Percentiles rank a stretch among this genome's conserved stretches.
phyloP scores from a whole-genome alignment of 371 early-diverging fungal genomes.

The Batkoa obscura region DNA sequence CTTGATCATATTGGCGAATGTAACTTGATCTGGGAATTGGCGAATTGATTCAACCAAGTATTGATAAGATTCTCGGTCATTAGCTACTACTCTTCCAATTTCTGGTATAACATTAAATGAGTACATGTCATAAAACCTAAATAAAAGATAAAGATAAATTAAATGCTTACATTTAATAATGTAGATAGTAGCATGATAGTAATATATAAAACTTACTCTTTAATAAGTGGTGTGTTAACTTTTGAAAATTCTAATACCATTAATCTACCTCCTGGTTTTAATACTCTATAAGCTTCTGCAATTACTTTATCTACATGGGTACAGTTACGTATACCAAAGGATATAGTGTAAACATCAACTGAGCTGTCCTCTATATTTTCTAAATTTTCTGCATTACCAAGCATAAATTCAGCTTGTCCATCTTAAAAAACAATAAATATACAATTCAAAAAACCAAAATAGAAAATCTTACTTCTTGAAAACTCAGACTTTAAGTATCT shows the following conservation, averaged over 20 bases:
- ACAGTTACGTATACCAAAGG: constrained; percentile 93
- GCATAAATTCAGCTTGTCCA: constrained; percentile 38
- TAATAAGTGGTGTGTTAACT: constrained; percentile 75
- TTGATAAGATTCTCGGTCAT: constrained; percentile 83
- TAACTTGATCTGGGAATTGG: constrained; percentile 78
- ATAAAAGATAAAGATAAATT: background rate
- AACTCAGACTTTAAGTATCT: constrained; percentile 40
- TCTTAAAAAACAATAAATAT: no score
- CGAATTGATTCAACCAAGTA: constrained; percentile 95
- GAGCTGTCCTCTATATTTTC: constrained; percentile 48
- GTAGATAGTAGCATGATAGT: no score
- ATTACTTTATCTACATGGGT: constrained; percentile 82
- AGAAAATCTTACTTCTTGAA: constrained; percentile 39
- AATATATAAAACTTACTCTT: constrained; percentile 30
- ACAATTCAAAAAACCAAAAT: no score
- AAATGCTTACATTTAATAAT: no score
- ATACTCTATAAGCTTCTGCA: constrained; percentile 75
- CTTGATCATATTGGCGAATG: constrained; percentile 77
- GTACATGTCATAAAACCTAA: constrained; percentile 70
- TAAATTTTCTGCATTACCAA: constrained; percentile 84
- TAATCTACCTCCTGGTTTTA: constrained; percentile 88
- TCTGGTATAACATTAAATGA: constrained; percentile 87
- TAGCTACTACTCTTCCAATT: constrained; percentile 73
- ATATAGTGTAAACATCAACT: constrained; percentile 85
- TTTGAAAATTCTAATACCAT: constrained; percentile 85